Evolutionary conservation across 495 filamentous ascomycete species (phyloP).

Genomic region (Talaromyces adpressus): DNA sequence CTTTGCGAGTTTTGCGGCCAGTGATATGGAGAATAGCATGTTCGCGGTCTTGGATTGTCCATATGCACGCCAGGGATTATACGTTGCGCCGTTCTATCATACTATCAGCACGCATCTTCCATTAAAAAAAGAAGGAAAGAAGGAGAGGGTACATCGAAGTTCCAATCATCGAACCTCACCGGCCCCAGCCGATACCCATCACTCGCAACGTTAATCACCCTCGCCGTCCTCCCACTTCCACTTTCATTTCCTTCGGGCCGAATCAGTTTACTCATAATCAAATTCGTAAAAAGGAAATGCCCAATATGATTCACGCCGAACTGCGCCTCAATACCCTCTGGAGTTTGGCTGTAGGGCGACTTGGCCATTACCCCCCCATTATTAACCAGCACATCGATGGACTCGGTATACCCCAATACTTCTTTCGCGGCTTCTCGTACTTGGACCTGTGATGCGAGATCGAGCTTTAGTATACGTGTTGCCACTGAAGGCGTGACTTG

Average conservation of each 20-base stretch:
- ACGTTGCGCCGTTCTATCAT: conserved; percentile 35
- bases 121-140: too few relatives aligned
- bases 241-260: neutral
- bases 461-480: conserved; percentile 30
- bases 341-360: conserved; percentile 22
- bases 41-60: conserved; percentile 54
- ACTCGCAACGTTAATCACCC: conserved; percentile 26
- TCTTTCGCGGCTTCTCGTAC: conserved; percentile 41
- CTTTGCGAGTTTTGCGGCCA: conserved; percentile 29
- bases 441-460: conserved; percentile 32
- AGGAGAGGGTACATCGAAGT: conserved; percentile 32
- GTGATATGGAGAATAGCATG: conserved; percentile 42
- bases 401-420: conserved; percentile 41
- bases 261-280: conserved; percentile 41
- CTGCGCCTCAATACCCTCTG: conserved; percentile 44
- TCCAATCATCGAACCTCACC: conserved; percentile 47
- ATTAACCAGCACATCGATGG: conserved; percentile 64
- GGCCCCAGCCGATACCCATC: conserved; percentile 31
- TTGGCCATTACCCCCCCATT: conserved; percentile 63
- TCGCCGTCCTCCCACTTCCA: neutral
- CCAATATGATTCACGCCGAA: conserved; percentile 51
- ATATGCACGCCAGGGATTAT: conserved; percentile 47
- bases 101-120: conserved; percentile 16
- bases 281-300: conserved; percentile 53
- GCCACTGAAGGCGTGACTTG: conserved; percentile 19